A percentile compares a stretch with the other conserved stretches of the same genome.
These are phyloP conservation scores for Mycena rebaudengoi DNA, from an alignment of 768 basidiomycete species.

Conservation along the genomic window DNA sequence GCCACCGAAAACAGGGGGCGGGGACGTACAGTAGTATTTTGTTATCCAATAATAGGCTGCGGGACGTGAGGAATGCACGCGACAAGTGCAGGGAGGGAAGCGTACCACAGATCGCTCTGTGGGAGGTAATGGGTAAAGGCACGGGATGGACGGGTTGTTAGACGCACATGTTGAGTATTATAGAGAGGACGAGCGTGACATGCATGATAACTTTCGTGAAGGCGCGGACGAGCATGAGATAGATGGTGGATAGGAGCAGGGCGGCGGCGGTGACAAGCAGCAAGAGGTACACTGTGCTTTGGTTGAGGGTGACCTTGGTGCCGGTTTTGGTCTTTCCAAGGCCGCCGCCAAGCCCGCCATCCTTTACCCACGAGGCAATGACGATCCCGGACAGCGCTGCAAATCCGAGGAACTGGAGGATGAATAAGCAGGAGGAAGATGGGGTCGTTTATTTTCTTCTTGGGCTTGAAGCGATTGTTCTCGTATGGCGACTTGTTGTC, in stretches of 20 bases:
- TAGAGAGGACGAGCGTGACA: conserved; percentile 71
- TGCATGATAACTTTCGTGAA: conserved; percentile 84
- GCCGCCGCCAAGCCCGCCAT: conserved; percentile 78
- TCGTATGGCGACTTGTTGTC: conserved; percentile 64
- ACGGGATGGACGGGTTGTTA: background rate
- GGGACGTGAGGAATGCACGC: background rate
- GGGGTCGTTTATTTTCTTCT: conserved; percentile 76
- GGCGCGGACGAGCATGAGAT: conserved; percentile 73
- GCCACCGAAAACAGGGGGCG: background rate
- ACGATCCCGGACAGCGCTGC: conserved; percentile 72
- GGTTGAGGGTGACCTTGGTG: conserved; percentile 68
- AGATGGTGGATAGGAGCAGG: conserved; percentile 68
- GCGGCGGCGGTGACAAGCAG: conserved; percentile 77
- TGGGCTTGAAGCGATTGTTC: conserved; percentile 71
- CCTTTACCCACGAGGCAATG: conserved; percentile 66
- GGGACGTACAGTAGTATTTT: conserved; percentile 70
- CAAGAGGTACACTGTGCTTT: conserved; percentile 78
- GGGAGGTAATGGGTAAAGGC: conserved; percentile 4
- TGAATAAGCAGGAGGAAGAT: conserved; percentile 63
- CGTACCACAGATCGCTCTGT: conserved; percentile 66
- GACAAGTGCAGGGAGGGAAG: background rate
- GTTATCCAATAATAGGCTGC: conserved; percentile 75
- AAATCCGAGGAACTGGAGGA: conserved; percentile 68
- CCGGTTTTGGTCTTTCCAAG: conserved; percentile 65
- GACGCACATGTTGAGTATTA: conserved; percentile 69